Evolutionary conservation across 2,329 filamentous ascomycete species (phyloP), one percentile per base, ranked within the genome.

Genomic region (Cercospora sp.): DNA sequence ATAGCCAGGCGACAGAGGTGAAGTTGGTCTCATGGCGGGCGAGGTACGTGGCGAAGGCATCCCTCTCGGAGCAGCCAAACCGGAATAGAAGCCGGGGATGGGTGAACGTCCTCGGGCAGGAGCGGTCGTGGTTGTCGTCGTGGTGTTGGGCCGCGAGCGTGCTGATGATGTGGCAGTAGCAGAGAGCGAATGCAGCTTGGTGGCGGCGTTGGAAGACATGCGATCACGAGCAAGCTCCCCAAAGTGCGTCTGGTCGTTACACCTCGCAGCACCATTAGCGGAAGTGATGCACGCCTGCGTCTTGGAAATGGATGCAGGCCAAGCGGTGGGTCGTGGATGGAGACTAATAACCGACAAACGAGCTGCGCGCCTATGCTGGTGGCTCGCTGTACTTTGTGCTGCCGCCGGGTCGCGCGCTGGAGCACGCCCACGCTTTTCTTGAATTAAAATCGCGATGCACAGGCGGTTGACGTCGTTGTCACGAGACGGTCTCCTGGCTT

Each of bases 11-110:
- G 77, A 77, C 16, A 78, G 72, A 39, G 77, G 77, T 39, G 77
- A 77, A 39, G 73, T 72, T 28, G 77, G 77, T 63, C 77, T 68
- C 70, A 78, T 72, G 20, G 75, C 74, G 23, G 77, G 75, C 18
- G 77, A 76, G 12, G 72, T 65, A 30, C 75, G 75, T 63, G 77
- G 75, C 63, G 77, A 77, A 62, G 77, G 77, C 77, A 79, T 79
- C 18, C 60, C 45, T 63, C 60, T 26, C 36, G 60, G 18, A 23
- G 39, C 60, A 45, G 60, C 8, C 26, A 53, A 23, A 16, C 23
- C 42, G 23, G 60, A 53, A 51, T 53, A 53, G 42, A 48, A 45
- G n/a, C 23, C 45, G 60, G 20, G n/a, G 51, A 53, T 59, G 62
- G 51, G 62, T 13, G 62, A 59, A n/a, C 39, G 33, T 26, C 13